A percentile compares a stretch with the other conserved stretches of the same genome.
Evolutionary conservation across 1,284 basidiomycete species (phyloP).

Genomic region (Trametes sp.): DNA sequence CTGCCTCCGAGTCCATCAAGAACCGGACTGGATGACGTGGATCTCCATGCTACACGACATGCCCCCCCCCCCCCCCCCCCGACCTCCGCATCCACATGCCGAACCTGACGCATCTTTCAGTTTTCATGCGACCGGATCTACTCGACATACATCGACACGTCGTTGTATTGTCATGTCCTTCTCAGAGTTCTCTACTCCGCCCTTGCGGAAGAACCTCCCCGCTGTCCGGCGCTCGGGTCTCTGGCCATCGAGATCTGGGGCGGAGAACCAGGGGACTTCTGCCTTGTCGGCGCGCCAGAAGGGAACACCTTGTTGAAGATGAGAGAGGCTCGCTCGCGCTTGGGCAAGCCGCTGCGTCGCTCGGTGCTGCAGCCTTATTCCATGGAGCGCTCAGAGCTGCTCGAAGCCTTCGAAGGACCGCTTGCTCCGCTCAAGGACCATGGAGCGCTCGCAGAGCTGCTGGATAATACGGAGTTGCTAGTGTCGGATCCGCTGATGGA

Average conservation of each 20-base stretch:
- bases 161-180: background rate
- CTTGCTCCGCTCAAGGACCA: background rate
- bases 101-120: background rate
- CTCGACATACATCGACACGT: background rate
- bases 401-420: background rate
- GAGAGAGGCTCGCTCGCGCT: background rate
- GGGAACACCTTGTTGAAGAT: background rate
- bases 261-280: background rate
- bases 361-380: background rate
- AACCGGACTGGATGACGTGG: background rate
- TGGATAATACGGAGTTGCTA: background rate
- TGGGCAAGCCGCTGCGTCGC: background rate
- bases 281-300: background rate
- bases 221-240: background rate
- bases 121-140: background rate
- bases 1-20: background rate
- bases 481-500: background rate
- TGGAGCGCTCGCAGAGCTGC: background rate
- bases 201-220: background rate
- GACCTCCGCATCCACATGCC: background rate
- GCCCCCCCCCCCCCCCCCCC: no score
- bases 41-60: background rate
- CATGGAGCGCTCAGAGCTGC: background rate
- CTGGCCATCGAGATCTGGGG: background rate
- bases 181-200: background rate